Evolutionary conservation across 164 flowering plant genomes (phyloP).

Genomic region (Annona cherimola): DNA sequence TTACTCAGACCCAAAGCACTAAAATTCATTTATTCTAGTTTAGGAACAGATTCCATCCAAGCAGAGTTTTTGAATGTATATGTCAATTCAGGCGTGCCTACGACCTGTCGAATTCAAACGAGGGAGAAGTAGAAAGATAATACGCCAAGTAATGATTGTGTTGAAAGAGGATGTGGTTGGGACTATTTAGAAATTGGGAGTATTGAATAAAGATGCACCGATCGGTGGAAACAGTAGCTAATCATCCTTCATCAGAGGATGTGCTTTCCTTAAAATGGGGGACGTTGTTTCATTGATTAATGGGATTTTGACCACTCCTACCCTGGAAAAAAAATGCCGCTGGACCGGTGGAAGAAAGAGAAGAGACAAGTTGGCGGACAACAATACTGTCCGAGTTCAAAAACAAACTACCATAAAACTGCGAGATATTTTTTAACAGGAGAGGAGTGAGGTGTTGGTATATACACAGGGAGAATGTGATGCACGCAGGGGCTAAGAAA

Average conservation of each 20-base stretch:
- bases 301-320: background rate
- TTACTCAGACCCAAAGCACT: no score
- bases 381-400: no score
- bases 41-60: no score
- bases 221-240: background rate
- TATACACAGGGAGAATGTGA: background rate
- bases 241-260: background rate
- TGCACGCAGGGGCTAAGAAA: background rate
- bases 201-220: background rate
- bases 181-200: background rate
- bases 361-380: no score
- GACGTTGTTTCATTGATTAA: background rate
- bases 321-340: background rate
- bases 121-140: background rate
- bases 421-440: no score
- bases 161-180: background rate
- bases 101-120: background rate
- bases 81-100: conserved; percentile 1
- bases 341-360: no score
- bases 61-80: background rate
- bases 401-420: no score
- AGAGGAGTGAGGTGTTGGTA: background rate
- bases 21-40: no score
- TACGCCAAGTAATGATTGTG: background rate
- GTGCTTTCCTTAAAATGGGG: background rate